Conservation (phyloP, 1,139 yeast species). For the Hanseniaspora sp. region DNA sequence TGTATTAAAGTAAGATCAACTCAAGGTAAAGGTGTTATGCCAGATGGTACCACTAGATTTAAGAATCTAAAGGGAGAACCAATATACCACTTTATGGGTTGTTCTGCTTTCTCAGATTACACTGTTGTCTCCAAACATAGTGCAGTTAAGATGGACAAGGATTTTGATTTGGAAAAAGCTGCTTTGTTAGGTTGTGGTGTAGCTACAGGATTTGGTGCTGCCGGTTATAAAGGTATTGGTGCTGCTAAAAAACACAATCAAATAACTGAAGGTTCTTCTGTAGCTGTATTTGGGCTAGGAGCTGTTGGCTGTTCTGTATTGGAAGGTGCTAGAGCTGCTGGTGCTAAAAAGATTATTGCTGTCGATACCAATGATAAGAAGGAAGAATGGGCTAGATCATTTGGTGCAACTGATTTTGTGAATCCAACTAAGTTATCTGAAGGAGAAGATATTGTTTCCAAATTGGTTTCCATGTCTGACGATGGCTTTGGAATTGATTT, state of each 20-base stretch:
- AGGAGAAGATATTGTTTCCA: conserved; percentile 69
- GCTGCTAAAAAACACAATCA: conserved; percentile 93
- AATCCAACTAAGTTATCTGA: conserved; percentile 66
- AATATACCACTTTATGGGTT: conserved; percentile 89
- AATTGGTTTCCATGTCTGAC: conserved; percentile 65
- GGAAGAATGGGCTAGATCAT: conserved; percentile 72
- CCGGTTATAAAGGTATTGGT: conserved; percentile 16
- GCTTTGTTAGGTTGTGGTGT: conserved; percentile 96
- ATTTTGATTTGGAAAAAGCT: conserved; percentile 75
- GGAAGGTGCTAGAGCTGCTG: conserved; percentile 80
- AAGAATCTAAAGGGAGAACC: conserved; percentile 66
- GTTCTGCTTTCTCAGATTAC: conserved; percentile 91
- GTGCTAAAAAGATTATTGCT: conserved; percentile 73
- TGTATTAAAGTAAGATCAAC: conserved; percentile 87
- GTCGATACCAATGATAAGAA: conserved; percentile 78
- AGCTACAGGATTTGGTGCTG: conserved; percentile 83
- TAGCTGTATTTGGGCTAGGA: conserved; percentile 96
- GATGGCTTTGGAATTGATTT: conserved; percentile 86
- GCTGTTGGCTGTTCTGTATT: conserved; percentile 92
- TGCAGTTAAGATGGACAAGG: conserved; percentile 80
- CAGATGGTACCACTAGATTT: conserved; percentile 90
- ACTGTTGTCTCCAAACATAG: conserved; percentile 97
- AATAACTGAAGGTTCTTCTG: conserved; percentile 82
- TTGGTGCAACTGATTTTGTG: conserved; percentile 92
- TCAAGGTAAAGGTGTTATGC: conserved; percentile 86